Base-by-base conservation (phyloP, 495 filamentous ascomycete genomes). In the Neurospora sp. region DNA sequence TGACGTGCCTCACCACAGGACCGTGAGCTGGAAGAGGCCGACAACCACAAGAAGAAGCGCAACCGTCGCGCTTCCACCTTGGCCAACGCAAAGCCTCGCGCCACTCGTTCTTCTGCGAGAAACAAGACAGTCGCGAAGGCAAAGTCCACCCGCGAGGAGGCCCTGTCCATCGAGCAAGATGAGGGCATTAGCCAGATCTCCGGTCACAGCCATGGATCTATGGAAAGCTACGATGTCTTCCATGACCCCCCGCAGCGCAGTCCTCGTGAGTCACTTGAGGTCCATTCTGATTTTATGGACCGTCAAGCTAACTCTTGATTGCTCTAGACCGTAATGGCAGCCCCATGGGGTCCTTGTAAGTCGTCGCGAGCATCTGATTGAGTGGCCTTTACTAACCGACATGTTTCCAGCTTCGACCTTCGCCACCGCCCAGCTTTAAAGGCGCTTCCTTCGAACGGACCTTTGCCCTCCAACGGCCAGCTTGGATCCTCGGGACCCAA, bases 171-270 rank as follows among this genome's bases (percentile, higher is more conserved):
- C 8, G 72, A 73, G 10, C 62, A 74, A 20, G 72, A 76, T 20
- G 74, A 74, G n/a, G 38, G 73, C 12, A 20, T 39, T 9, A 44
- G 39, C 39, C 71, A 62, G 8, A 31, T 38, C 23, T 73, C 75
- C 10, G 72, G 42, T 40, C 72, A 78, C 41, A 72, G 72, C 62
- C 75, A 77, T 35, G 73, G 70, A 16, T 40, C 74, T 16, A 71
- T 62, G 14, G 79, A 78, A 4, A 72, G 37, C 40, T 83, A 80
- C 62, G 76, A 75, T 70, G 75, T 84, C 16, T 85, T 82, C 72
- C 77, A 76, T 31, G 80, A 83, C 35, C 74, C 69, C 23, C 73
- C 76, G 10, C 75, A 80, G 35, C 71, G 48, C 14, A 81, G 78
- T 72, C 79, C 78, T 69, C 73, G 81, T 82, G 75, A 66, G 54